Percentiles rank a stretch among this genome's conserved stretches.
These are phyloP conservation scores for Usnea hakonensis DNA, from an alignment of 495 filamentous ascomycete species.

Conservation along the genomic window DNA sequence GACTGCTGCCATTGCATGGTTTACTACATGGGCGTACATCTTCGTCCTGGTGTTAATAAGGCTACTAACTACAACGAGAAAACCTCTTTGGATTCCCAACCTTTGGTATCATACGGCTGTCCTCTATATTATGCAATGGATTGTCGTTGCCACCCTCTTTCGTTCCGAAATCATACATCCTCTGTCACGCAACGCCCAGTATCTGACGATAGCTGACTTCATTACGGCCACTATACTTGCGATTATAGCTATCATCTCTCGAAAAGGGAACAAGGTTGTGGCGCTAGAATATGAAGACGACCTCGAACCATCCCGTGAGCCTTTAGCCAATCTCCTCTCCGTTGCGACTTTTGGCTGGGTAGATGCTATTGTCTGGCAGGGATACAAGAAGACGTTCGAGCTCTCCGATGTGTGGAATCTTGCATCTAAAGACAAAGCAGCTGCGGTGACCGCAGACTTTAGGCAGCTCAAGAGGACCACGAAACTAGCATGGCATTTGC, in stretches of 20 bases:
- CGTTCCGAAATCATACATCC: conserved; percentile 81
- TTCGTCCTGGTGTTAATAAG: conserved; percentile 65
- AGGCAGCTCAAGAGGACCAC: conserved; percentile 80
- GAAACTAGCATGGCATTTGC: conserved; percentile 68
- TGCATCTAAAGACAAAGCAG: conserved; percentile 78
- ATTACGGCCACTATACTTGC: conserved; percentile 63
- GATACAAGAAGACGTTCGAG: conserved; percentile 80
- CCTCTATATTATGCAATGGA: conserved; percentile 80
- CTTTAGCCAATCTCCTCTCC: conserved; percentile 79
- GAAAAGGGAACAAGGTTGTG: conserved; percentile 88
- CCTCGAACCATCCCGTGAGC: conserved; percentile 77
- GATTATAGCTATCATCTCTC: conserved; percentile 65
- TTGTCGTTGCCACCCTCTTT: conserved; percentile 67
- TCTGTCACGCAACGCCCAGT: conserved; percentile 48
- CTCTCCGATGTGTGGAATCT: conserved; percentile 88
- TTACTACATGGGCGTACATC: conserved; percentile 75
- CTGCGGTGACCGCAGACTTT: conserved; percentile 68
- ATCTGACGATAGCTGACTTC: conserved; percentile 63
- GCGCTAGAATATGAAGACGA: conserved; percentile 77
- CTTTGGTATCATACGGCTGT: conserved; percentile 90
- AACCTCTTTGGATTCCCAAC: conserved; percentile 49
- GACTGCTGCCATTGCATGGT: conserved; percentile 54
- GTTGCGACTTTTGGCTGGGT: conserved; percentile 87
- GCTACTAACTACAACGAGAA: conserved; percentile 60
- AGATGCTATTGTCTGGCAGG: conserved; percentile 78